Conservation (phyloP, 768 basidiomycete species). For the Hysterangium stoloniferum region DNA sequence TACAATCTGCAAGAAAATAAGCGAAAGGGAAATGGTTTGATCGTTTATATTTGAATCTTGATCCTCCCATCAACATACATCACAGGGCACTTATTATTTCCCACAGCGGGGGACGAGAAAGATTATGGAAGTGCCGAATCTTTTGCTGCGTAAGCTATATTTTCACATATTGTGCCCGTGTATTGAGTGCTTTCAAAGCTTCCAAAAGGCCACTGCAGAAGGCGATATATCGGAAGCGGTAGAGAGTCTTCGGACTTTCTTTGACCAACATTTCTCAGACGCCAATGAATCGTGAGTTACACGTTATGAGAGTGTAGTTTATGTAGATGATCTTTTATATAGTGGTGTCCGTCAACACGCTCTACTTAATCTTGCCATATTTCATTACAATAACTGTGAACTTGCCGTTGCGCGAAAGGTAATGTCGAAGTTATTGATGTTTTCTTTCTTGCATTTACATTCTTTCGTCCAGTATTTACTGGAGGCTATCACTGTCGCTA, state of each 20-base stretch:
- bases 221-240: conserved; percentile 65
- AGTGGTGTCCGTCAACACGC: conserved; percentile 79
- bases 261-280: conserved; percentile 81
- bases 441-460: conserved; percentile 2
- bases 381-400: conserved; percentile 70
- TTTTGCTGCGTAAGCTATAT: conserved; percentile 45
- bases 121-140: conserved; percentile 54
- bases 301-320: neutral
- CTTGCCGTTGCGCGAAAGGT: conserved; percentile 63
- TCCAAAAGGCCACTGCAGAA: conserved; percentile 53
- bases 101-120: conserved; percentile 57
- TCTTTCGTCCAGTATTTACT: conserved; percentile 44
- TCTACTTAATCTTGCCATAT: conserved; percentile 64
- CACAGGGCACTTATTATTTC: conserved; percentile 49
- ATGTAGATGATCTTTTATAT: conserved; percentile 7
- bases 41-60: neutral
- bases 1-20: conserved; percentile 33
- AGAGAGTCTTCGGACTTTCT: conserved; percentile 69
- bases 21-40: conserved; percentile 38
- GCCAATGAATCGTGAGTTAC: conserved; percentile 66
- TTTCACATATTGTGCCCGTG: conserved; percentile 1
- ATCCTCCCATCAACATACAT: neutral
- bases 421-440: conserved; percentile 7
- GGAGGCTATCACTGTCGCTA: conserved; percentile 73
- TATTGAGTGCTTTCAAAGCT: conserved; percentile 34